Percentiles rank a stretch among this genome's conserved stretches.
phyloP scores from a whole-genome alignment of 495 filamentous ascomycete genomes.

The Lasiosphaeria ovina region DNA sequence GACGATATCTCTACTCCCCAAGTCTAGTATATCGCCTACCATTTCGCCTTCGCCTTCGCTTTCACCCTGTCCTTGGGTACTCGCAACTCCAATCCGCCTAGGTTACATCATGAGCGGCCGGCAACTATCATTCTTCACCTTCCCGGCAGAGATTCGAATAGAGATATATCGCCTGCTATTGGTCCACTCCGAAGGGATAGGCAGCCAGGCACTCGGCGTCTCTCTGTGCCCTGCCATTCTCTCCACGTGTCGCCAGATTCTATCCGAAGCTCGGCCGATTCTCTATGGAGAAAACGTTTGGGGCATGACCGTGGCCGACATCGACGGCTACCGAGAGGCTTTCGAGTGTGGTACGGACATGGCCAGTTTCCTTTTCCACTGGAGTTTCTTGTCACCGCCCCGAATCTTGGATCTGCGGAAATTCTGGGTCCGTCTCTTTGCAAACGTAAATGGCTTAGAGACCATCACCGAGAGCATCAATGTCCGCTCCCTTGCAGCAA shows the following conservation, averaged over 20 bases:
- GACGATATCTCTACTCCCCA: no score
- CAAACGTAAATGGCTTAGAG: no score
- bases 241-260: not conserved
- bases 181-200: not conserved
- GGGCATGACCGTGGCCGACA: not conserved
- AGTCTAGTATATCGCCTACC: no score
- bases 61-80: no score
- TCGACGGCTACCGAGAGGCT: not conserved
- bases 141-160: not conserved
- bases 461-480: no score
- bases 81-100: no score
- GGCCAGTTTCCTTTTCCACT: not conserved
- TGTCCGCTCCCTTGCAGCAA: no score
- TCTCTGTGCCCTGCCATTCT: not conserved
- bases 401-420: no score
- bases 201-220: not conserved
- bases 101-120: no score
- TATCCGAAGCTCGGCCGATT: not conserved
- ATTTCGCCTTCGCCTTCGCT: no score
- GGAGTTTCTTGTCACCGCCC: not conserved
- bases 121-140: not conserved
- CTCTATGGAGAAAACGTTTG: constrained; percentile 1
- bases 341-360: not conserved
- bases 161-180: not conserved
- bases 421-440: no score